Evolutionary conservation across 2,329 filamentous ascomycete species (phyloP).

Genomic region (Celoporthe dispersa): DNA sequence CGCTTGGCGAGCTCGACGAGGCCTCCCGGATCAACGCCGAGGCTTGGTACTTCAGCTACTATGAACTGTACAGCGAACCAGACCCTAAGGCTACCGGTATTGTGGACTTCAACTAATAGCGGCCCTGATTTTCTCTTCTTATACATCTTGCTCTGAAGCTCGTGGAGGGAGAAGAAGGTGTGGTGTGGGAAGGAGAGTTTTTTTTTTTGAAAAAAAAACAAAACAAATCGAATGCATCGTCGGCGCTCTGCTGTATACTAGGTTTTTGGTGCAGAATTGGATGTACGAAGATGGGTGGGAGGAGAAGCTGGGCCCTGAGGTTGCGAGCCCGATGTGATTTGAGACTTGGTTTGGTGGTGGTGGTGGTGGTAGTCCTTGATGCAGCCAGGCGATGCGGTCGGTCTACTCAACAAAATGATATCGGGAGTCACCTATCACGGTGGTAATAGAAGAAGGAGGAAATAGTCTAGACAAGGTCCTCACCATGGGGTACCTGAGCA

Average conservation of each 20-base stretch:
- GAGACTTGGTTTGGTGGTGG: not conserved
- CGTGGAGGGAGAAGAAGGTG: not conserved
- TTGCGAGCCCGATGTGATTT: not conserved
- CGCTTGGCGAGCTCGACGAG: slow-evolving; percentile 54
- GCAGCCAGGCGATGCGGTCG: not conserved
- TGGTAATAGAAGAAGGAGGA: not conserved
- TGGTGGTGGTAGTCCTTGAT: not conserved
- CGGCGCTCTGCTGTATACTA: slow-evolving; percentile 29
- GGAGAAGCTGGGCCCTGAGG: not conserved
- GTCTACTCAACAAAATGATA: not conserved
- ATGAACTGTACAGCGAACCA: slow-evolving; percentile 54
- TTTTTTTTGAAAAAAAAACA: not conserved
- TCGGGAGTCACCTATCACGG: not conserved
- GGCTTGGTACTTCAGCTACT: slow-evolving; percentile 55
- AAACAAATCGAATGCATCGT: slow-evolving; percentile 24
- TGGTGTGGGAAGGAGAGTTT: too few species aligned
- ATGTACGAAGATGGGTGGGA: slow-evolving; percentile 16
- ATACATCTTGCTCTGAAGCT: not conserved
- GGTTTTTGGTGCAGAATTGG: slow-evolving; percentile 19
- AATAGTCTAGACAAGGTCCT: not conserved
- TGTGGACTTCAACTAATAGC: slow-evolving; percentile 54
- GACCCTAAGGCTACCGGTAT: slow-evolving; percentile 53
- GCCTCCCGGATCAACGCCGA: slow-evolving; percentile 56
- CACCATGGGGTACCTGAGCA: not conserved
- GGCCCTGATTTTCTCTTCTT: not conserved